These are phyloP conservation scores for Pueraria montana DNA, from an alignment of 306 rosid genomes.

Conservation along the genomic window DNA sequence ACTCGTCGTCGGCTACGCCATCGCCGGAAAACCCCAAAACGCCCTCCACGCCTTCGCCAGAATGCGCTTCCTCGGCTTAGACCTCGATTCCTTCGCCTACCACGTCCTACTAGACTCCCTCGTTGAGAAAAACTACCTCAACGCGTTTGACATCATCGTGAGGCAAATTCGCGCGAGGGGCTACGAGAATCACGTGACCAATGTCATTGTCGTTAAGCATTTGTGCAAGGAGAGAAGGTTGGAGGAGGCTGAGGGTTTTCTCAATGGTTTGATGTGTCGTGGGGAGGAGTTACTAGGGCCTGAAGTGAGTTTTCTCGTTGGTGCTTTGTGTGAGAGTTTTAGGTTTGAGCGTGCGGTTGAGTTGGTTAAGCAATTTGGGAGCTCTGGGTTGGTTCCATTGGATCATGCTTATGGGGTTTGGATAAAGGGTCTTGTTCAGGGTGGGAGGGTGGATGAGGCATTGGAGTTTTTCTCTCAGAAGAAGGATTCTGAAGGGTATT, in stretches of 20 bases:
- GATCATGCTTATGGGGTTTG: conserved; percentile 68
- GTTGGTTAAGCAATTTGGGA: conserved; percentile 63
- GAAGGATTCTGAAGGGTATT: conserved; percentile 65
- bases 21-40: conserved; percentile 69
- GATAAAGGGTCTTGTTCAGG: conserved; percentile 66
- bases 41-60: conserved; percentile 75
- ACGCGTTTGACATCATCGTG: conserved; percentile 58
- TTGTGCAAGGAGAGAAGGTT: conserved; percentile 64
- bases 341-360: conserved; percentile 61
- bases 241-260: conserved; percentile 67
- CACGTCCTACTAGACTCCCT: conserved; percentile 72
- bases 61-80: conserved; percentile 83
- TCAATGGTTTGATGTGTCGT: conserved; percentile 48
- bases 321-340: conserved; percentile 60
- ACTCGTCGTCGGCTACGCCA: conserved; percentile 80
- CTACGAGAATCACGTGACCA: conserved; percentile 58
- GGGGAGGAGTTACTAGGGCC: conserved; percentile 55
- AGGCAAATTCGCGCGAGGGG: conserved; percentile 67
- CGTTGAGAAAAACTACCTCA: conserved; percentile 59
- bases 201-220: conserved; percentile 55
- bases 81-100: conserved; percentile 65
- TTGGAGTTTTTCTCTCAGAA: conserved; percentile 61
- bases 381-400: conserved; percentile 46
- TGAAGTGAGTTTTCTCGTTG: conserved; percentile 56
- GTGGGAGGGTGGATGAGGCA: conserved; percentile 69